Conservation (phyloP, 164 flowering plant species). For the Stephania yunnanensis region DNA sequence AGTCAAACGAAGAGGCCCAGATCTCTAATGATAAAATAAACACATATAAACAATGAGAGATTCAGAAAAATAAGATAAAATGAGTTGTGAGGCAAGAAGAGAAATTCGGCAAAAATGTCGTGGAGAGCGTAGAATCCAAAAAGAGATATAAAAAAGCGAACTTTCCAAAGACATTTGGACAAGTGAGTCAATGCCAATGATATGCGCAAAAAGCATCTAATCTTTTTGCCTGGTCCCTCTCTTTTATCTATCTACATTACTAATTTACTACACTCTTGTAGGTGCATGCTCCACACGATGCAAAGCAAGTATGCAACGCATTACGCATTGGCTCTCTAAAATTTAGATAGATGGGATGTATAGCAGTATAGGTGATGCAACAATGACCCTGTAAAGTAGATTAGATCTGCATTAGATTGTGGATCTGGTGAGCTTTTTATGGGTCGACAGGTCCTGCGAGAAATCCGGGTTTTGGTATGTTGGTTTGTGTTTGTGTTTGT, state of each 20-base stretch:
- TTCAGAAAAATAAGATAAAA: background rate
- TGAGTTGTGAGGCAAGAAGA: background rate
- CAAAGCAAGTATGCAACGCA: background rate
- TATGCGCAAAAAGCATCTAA: constrained; percentile 33
- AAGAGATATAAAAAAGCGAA: constrained; percentile 33
- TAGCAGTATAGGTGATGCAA: no score
- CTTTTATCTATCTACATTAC: background rate
- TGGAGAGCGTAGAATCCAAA: constrained; percentile 22
- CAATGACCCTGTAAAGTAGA: no score
- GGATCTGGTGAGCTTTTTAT: no score
- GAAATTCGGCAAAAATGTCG: constrained; percentile 2
- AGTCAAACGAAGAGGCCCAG: background rate
- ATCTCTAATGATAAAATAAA: background rate
- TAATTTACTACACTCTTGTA: background rate
- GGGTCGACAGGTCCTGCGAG: no score
- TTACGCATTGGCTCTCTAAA: no score
- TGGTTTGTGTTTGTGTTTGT: no score
- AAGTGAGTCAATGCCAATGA: constrained; percentile 74
- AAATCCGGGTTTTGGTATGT: no score
- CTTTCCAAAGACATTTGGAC: constrained; percentile 71
- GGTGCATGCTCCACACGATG: background rate
- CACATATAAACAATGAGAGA: background rate
- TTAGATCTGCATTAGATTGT: no score
- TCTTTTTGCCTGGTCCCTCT: background rate
- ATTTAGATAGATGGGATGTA: no score